Conservation (phyloP, 164 flowering plant species). For the Kalanchoe fedtschenkoi region DNA sequence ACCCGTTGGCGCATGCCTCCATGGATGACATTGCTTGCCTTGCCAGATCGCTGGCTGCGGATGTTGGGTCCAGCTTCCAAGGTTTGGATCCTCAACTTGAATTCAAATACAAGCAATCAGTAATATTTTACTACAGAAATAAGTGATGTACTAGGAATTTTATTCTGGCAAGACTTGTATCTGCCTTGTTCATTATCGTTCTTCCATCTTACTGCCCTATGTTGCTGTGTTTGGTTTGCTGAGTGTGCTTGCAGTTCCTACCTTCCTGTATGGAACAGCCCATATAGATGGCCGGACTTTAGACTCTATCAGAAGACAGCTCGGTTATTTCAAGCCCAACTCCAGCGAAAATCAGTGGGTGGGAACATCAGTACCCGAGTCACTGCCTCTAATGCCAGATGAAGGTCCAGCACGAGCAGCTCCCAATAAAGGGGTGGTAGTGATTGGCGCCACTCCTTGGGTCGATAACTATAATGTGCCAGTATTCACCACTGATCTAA, state of each 20-base stretch:
- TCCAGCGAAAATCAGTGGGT: conserved; percentile 36
- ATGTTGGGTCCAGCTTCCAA: conserved; percentile 42
- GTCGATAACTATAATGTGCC: conserved; percentile 70
- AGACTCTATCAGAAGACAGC: conserved; percentile 45
- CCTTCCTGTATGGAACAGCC: conserved; percentile 66
- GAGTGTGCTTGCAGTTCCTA: conserved; percentile 40
- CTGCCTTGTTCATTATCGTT: too few species aligned
- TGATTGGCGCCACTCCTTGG: conserved; percentile 55
- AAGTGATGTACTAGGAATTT: too few species aligned
- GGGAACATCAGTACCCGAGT: conserved; percentile 31
- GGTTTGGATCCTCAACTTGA: conserved; percentile 25
- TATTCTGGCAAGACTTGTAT: too few species aligned
- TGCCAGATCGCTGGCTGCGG: conserved; percentile 45
- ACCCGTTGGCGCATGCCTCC: conserved; percentile 33
- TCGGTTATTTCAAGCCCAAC: conserved; percentile 64
- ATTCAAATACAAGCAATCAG: background rate
- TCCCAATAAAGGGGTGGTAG: conserved; percentile 39
- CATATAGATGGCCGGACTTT: conserved; percentile 36
- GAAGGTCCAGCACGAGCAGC: conserved; percentile 39
- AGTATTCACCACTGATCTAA: conserved; percentile 33
- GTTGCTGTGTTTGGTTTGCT: too few species aligned
- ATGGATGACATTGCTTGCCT: conserved; percentile 32
- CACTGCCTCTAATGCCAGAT: conserved; percentile 35
- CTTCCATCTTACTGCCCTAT: too few species aligned
- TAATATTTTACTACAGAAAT: too few species aligned